Conservation (phyloP, 495 filamentous ascomycete genomes). For the Venustampulla echinocandica region DNA sequence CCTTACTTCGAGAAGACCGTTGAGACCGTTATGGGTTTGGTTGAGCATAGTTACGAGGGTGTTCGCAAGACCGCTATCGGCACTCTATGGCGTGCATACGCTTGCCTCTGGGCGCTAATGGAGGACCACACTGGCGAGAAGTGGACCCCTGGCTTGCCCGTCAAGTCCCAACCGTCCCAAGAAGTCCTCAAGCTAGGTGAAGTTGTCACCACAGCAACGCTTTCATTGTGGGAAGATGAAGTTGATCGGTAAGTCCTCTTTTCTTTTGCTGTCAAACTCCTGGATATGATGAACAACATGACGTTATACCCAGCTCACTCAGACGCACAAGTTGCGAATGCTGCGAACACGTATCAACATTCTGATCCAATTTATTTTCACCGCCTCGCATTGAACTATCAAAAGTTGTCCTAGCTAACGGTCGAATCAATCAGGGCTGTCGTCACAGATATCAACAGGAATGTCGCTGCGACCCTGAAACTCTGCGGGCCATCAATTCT, state of each 20-base stretch:
- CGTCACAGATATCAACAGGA: conserved; percentile 92
- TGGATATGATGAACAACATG: conserved; percentile 73
- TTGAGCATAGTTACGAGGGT: conserved; percentile 86
- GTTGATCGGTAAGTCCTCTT: conserved; percentile 69
- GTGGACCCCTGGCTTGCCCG: conserved; percentile 82
- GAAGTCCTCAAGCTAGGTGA: conserved; percentile 81
- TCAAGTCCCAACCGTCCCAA: conserved; percentile 64
- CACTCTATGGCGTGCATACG: conserved; percentile 88
- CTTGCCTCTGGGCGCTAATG: conserved; percentile 77
- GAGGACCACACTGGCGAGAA: conserved; percentile 70
- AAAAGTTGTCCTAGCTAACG: conserved; percentile 21
- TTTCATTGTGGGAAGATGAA: conserved; percentile 81
- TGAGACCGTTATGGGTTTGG: conserved; percentile 66
- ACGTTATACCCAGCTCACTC: conserved; percentile 99
- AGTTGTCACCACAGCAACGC: conserved; percentile 74
- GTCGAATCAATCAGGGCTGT: conserved; percentile 54
- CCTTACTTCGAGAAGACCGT: conserved; percentile 90
- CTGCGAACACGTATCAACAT: conserved; percentile 78
- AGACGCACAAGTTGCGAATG: conserved; percentile 77
- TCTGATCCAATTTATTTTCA: conserved; percentile 20
- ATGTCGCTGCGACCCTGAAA: conserved; percentile 86
- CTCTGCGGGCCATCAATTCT: conserved; percentile 84
- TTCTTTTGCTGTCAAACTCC: conserved; percentile 3
- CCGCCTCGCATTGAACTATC: not conserved
- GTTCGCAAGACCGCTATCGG: conserved; percentile 83